Conservation (phyloP, 1,284 basidiomycete genomes). For the Fereydounia khargensis region DNA sequence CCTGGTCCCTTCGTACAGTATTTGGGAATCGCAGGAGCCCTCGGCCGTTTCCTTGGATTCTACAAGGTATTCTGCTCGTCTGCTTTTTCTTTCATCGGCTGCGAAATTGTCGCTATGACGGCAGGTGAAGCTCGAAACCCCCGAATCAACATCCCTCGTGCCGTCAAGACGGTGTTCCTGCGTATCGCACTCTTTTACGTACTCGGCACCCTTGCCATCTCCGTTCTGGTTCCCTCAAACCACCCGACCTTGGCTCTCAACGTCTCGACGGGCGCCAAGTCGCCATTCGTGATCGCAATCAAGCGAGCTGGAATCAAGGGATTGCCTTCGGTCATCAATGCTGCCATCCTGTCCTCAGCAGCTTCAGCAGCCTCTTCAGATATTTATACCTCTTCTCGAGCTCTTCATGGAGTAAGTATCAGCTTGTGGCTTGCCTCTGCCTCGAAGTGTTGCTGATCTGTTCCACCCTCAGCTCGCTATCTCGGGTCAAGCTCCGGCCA, state of each 20-base stretch:
- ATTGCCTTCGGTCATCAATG: conserved; percentile 65
- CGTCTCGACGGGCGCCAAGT: background rate
- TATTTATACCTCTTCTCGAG: conserved; percentile 75
- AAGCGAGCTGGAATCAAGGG: conserved; percentile 58
- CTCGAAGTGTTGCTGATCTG: no score
- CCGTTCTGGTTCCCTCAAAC: conserved; percentile 44
- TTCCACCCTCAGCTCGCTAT: no score
- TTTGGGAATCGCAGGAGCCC: conserved; percentile 62
- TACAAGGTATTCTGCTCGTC: conserved; percentile 61
- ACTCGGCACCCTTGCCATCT: conserved; percentile 59
- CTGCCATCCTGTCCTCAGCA: conserved; percentile 70
- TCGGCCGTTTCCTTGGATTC: conserved; percentile 62
- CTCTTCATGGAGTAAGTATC: conserved; percentile 68
- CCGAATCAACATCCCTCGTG: conserved; percentile 44
- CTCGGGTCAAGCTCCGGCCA: no score
- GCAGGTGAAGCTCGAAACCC: conserved; percentile 65
- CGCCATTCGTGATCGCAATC: conserved; percentile 58
- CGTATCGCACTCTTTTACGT: conserved; percentile 59
- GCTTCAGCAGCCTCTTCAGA: conserved; percentile 80
- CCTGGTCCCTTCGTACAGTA: conserved; percentile 59
- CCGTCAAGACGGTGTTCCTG: conserved; percentile 38
- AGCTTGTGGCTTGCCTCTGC: conserved; percentile 69
- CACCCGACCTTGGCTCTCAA: conserved; percentile 16
- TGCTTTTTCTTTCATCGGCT: conserved; percentile 76
- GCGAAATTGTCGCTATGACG: conserved; percentile 81